Base-by-base conservation (phyloP, 805 yeast genomes). In the Candida schatavii region DNA sequence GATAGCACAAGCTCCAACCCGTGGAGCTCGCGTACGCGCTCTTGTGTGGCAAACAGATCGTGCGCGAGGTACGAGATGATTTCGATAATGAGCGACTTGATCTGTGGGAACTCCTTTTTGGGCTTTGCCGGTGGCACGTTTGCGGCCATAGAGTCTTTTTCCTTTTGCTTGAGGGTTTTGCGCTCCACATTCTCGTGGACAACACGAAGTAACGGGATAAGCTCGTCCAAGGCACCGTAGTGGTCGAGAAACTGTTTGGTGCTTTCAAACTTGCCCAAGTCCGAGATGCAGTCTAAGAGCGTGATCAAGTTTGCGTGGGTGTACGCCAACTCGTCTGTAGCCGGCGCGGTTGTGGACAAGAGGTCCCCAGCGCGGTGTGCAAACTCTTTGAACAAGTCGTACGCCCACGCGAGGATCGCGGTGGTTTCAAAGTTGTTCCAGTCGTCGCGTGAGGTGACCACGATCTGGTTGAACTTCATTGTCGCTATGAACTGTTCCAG, bases 1-100 rank as follows among this genome's bases (percentile, higher is more conserved):
- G 90, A 84, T 19, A 91, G 66, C 0, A 90, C 72, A 15, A 87
- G 61, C 40, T 81, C 87, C 11, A 91, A 59, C 0, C 88, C 95
- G 35, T 84, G 86, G 0, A 69, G 50, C 22, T 74, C 75, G 36
- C 97, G 67, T 27, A 86, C 67, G 33, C 63, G 57, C 43, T 90
- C 91, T 56, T 91, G 97, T 4, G 79, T 75, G 4, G 66, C 67
- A 35, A 60, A 65, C 35, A 80, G 74, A 0, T 74, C 66, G 47
- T 74, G 74, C 0, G 77, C 71, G 36, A 89, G 57, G 37, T 75
- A 72, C 0, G 89, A 74, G 9, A 90, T 59, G 0, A 83, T 71
- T 50, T 85, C 90, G 21, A 89, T 75, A 9, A 85, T 62, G 18
- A 85, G 63, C 0, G 83, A 74, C 52, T 88, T 87, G 10, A 80